A percentile compares a stretch with the other conserved stretches of the same genome.
phyloP scores from a whole-genome alignment of 305 asterid genomes.

The Solanum aculeatissimum region DNA sequence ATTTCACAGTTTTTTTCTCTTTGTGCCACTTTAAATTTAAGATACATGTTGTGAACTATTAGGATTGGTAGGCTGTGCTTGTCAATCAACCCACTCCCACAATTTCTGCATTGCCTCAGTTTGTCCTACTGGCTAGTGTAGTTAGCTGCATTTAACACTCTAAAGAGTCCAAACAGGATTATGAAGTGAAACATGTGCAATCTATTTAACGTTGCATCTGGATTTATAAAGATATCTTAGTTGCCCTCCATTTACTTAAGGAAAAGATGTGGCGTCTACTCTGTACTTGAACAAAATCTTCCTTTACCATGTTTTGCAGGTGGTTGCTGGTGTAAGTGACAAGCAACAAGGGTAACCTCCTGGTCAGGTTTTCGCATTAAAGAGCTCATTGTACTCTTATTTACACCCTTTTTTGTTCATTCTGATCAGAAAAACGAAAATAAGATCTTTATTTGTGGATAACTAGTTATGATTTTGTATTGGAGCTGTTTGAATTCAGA shows the following conservation, averaged over 20 bases:
- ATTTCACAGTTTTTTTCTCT: background rate
- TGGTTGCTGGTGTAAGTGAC: constrained; percentile 55
- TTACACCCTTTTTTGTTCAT: background rate
- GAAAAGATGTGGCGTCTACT: background rate
- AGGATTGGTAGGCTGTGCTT: background rate
- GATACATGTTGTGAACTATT: background rate
- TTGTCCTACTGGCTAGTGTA: background rate
- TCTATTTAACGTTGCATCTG: background rate
- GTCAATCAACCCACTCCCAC: background rate
- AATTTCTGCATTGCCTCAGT: background rate
- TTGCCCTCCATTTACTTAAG: background rate
- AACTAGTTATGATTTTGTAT: background rate
- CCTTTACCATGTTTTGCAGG: constrained; percentile 24
- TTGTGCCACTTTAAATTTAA: background rate
- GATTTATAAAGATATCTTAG: background rate
- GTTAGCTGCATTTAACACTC: background rate
- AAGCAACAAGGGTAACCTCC: constrained; percentile 13
- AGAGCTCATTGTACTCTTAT: background rate
- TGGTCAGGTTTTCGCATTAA: background rate
- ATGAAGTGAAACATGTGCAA: background rate
- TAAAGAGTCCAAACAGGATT: background rate
- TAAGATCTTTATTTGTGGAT: background rate
- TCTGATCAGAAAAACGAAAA: background rate
- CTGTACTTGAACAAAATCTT: background rate
- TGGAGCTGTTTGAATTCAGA: background rate